phyloP scores from a whole-genome alignment of 1,284 basidiomycete genomes.

The Trametes pubescens region DNA sequence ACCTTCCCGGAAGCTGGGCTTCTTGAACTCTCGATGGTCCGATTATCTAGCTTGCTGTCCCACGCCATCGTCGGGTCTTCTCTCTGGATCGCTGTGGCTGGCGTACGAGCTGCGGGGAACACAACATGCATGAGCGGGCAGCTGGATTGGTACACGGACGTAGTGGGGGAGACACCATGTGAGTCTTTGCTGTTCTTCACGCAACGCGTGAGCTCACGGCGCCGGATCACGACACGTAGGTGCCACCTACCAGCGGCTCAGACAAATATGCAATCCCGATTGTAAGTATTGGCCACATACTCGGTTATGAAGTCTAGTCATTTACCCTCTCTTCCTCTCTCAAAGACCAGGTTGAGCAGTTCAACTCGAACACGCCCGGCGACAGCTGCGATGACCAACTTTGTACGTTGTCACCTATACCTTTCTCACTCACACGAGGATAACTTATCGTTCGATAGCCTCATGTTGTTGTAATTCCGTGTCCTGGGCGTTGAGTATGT shows the following conservation, averaged over 20 bases:
- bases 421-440: too few species aligned
- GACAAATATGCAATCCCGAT: constrained; percentile 32
- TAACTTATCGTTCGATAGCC: constrained; percentile 4
- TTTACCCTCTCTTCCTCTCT: background rate
- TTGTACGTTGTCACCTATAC: constrained; percentile 16
- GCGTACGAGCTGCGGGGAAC: constrained; percentile 15
- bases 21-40: background rate
- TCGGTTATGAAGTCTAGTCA: too few species aligned
- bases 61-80: background rate
- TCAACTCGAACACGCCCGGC: constrained; percentile 25
- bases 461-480: constrained; percentile 34
- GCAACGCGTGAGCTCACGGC: background rate
- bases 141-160: constrained; percentile 31
- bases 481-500: constrained; percentile 34
- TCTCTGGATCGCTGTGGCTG: background rate
- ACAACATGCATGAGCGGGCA: constrained; percentile 30
- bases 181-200: background rate
- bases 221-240: constrained; percentile 11
- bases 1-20: background rate
- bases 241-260: constrained; percentile 30
- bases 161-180: constrained; percentile 33
- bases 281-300: constrained; percentile 21
- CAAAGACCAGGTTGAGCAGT: constrained; percentile 24
- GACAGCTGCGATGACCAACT: constrained; percentile 32
- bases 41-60: background rate